phyloP scores from a whole-genome alignment of 306 rosid genomes.

The Lagenaria siceraria region DNA sequence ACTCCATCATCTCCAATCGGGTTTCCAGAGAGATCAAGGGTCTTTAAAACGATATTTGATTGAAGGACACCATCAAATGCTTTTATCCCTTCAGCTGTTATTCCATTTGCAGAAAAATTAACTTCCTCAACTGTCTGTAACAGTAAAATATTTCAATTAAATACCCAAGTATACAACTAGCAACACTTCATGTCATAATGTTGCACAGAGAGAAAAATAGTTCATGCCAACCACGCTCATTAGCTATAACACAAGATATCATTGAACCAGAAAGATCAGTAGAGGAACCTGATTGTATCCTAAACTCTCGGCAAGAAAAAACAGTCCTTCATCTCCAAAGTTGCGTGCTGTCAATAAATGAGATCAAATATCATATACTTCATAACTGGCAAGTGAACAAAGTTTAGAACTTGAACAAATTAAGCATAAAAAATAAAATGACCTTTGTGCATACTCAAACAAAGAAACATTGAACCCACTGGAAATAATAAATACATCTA shows the following conservation, averaged over 20 bases:
- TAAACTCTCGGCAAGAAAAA: constrained; percentile 84
- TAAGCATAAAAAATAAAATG: background rate
- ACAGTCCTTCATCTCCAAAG: constrained; percentile 90
- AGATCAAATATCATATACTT: background rate
- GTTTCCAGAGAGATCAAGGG: constrained; percentile 91
- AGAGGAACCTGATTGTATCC: constrained; percentile 68
- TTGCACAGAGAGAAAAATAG: background rate
- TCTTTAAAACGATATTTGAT: constrained; percentile 65
- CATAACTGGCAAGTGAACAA: background rate
- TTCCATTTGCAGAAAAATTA: constrained; percentile 93
- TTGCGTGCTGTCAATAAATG: constrained; percentile 58
- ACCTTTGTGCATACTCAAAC: background rate
- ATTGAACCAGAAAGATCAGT: constrained; percentile 7
- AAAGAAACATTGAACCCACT: background rate
- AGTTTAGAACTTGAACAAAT: background rate
- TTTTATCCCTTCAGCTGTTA: constrained; percentile 78
- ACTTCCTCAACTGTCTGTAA: constrained; percentile 81
- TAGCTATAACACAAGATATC: background rate
- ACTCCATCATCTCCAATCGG: constrained; percentile 92
- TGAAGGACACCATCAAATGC: constrained; percentile 97
- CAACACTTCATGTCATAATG: background rate
- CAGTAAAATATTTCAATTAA: constrained; percentile 1
- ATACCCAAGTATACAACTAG: background rate
- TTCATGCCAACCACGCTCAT: background rate
- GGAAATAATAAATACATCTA: background rate